Percentiles rank a stretch among this genome's conserved stretches.
Evolutionary conservation across 179 eudicot species (phyloP).

Genomic region (Corrigiola litoralis): DNA sequence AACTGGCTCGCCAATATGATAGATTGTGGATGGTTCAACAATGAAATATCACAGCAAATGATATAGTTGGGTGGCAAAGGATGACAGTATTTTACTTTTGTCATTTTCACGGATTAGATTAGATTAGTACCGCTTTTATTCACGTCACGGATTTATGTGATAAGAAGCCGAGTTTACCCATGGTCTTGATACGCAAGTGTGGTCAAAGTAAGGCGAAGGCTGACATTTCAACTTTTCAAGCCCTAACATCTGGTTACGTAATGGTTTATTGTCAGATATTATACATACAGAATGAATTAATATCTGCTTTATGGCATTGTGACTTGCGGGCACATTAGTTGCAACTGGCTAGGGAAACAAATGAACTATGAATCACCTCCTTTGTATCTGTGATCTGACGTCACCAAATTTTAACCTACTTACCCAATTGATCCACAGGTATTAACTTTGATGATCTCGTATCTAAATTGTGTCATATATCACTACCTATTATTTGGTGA

Average conservation of each 20-base stretch:
- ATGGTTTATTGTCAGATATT: constrained; percentile 5
- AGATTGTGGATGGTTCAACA: no score
- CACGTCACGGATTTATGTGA: not conserved
- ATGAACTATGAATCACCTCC: constrained; percentile 4
- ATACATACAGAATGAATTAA: constrained; percentile 1
- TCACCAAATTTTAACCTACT: not conserved
- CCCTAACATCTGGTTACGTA: not conserved
- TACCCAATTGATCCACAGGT: no score
- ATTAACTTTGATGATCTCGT: constrained; percentile 1
- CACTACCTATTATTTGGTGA: not conserved
- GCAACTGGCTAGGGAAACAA: not conserved
- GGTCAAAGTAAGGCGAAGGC: not conserved
- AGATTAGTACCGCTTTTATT: constrained; percentile 8
- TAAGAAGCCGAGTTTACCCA: not conserved
- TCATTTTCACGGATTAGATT: not conserved
- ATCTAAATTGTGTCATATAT: constrained; percentile 1
- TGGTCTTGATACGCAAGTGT: not conserved
- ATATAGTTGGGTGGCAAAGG: not conserved
- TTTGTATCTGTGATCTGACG: constrained; percentile 13
- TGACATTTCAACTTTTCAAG: not conserved
- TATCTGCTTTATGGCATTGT: not conserved
- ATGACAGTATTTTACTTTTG: not conserved
- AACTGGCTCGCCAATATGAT: no score
- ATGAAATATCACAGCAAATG: not conserved
- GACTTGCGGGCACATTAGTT: constrained; percentile 7